Base-by-base conservation (phyloP, 768 basidiomycete species). In the Boletus subcaerulescens region DNA sequence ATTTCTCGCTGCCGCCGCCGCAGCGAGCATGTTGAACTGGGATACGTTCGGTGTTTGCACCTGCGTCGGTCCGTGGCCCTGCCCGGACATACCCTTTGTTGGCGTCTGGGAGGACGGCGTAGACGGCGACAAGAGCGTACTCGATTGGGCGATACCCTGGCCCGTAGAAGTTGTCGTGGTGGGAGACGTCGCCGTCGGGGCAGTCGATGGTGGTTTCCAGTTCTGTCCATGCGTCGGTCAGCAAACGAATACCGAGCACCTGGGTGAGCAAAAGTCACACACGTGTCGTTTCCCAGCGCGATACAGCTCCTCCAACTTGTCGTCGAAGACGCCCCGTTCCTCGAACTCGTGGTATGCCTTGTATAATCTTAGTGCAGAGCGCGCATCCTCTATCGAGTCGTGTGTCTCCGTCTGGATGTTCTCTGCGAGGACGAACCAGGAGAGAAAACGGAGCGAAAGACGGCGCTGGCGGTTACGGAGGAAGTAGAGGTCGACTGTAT, bases 381-480 rank as follows among this genome's bases (percentile, higher is more conserved):
- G 80, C 0, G 94, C 93, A 65, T 98, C 96, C 70, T 99, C 97
- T 60, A 99, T 96, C n/a, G 95, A 98, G 70, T 98, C 97, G 69
- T 99, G 96, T 13, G 85, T 91, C 20, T 93, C 93, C 3, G 83
- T 89, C 70, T 98, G 96, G 53, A 99, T 98, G 62, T 90, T 85
- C 66, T 93, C 86, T 44, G 88, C 81, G 11, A 98, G 77, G n/a
- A 98, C 80, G 69, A 87, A 93, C 93, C 94, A 99, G 0, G 94
- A 85, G 24, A 98, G 79, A 74, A 98, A 99, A 9, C 93, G 85
- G 20, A 99, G 77, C 0, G 94, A 96, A 36, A 98, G 77, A 53
- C 94, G 87, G 17, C 96, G 85, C 61, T 94, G 90, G 22, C 93
- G 84, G 24, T 79, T 72, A 61, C 81, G 83, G 26, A 93, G 66